Conservation (phyloP, 352 stramenopile species). For the Globisporangium orthogonon region DNA sequence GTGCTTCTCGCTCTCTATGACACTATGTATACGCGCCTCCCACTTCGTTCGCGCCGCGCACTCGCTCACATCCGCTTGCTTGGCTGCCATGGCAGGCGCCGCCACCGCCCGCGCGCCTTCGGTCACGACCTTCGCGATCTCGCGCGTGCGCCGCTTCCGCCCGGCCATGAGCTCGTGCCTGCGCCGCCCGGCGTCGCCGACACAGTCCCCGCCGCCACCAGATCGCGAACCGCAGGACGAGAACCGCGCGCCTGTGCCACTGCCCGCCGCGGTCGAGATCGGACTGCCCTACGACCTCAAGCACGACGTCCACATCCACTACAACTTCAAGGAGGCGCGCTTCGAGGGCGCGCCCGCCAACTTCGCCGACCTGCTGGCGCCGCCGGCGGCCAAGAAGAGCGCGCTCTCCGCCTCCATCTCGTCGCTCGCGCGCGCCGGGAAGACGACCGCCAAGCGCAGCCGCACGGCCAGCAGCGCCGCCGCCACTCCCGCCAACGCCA, state of each 20-base stretch:
- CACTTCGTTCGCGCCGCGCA: too few relatives aligned
- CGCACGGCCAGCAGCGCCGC: constrained; percentile 26
- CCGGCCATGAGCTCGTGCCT: constrained; percentile 35
- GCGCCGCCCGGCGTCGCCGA: neutral
- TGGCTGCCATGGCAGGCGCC: too few relatives aligned
- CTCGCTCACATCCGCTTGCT: too few relatives aligned
- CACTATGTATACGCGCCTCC: too few relatives aligned
- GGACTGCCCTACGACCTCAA: constrained; percentile 67
- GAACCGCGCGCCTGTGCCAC: constrained; percentile 23
- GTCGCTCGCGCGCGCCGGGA: constrained; percentile 3
- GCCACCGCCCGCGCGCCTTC: too few relatives aligned
- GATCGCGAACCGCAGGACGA: constrained; percentile 15
- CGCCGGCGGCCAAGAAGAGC: constrained; percentile 9
- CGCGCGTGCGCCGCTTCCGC: constrained; percentile 5
- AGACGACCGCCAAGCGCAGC: constrained; percentile 21
- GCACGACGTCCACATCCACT: constrained; percentile 83
- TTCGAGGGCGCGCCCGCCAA: constrained; percentile 83
- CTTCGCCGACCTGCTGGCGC: constrained; percentile 64
- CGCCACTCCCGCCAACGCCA: constrained; percentile 11
- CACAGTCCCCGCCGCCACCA: too few relatives aligned
- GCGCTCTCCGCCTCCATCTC: constrained; percentile 9
- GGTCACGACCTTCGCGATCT: neutral
- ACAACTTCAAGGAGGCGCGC: constrained; percentile 81
- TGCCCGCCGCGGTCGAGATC: constrained; percentile 34
- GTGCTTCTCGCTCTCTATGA: too few relatives aligned